phyloP scores from a whole-genome alignment of 768 basidiomycete species.

The Phaffia tasmanica region DNA sequence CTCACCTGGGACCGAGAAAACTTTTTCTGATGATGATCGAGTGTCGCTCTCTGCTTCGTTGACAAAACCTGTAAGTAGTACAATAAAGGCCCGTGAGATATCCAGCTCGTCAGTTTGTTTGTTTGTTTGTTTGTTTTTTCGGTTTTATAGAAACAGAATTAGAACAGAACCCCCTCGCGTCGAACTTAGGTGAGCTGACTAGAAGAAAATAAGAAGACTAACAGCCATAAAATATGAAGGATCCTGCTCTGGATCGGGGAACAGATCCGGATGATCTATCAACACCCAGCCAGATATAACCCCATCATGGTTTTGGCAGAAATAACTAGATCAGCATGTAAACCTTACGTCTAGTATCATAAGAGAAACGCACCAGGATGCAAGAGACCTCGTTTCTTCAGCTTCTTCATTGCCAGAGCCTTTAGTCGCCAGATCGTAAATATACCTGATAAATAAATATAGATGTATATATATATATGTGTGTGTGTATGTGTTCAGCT shows the following conservation, averaged over 20 bases:
- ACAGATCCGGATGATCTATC: slow-evolving; percentile 57
- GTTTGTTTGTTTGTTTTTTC: too few species aligned
- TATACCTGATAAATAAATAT: slow-evolving; percentile 41
- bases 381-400: not conserved
- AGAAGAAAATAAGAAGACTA: slow-evolving; percentile 10
- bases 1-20: slow-evolving; percentile 36
- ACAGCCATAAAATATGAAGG: slow-evolving; percentile 35
- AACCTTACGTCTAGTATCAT: not conserved
- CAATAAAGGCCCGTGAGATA: too few species aligned
- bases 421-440: slow-evolving; percentile 3
- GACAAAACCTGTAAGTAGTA: slow-evolving; percentile 29
- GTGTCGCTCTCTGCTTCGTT: slow-evolving; percentile 35
- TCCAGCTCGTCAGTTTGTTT: too few species aligned
- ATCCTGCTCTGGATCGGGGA: slow-evolving; percentile 55
- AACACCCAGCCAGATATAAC: too few species aligned
- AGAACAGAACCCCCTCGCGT: not conserved
- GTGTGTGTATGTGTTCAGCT: slow-evolving; percentile 2
- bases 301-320: too few species aligned
- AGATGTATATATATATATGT: not conserved
- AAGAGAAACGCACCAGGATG: not conserved
- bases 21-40: slow-evolving; percentile 36
- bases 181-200: not conserved
- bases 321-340: too few species aligned
- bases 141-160: not conserved
- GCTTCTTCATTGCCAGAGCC: not conserved